These are phyloP conservation scores for Fusarium setosum DNA, from an alignment of 2,329 filamentous ascomycete species.

Conservation along the genomic window DNA sequence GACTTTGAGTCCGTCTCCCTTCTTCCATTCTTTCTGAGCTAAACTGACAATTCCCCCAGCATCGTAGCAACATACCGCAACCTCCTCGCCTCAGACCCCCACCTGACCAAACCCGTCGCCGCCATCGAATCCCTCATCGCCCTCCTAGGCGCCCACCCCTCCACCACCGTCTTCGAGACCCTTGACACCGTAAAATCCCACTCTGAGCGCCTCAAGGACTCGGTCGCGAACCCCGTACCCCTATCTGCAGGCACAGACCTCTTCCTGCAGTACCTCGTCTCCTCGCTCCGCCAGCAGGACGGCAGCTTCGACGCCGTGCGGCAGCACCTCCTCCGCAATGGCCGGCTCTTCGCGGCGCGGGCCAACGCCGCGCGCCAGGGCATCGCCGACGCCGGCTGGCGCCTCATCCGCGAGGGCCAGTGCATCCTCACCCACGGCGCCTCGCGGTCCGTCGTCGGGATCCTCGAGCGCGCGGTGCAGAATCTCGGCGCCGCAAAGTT, in stretches of 20 bases:
- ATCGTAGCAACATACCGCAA: slow-evolving; percentile 67
- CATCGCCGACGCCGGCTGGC: slow-evolving; percentile 83
- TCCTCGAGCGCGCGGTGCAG: slow-evolving; percentile 76
- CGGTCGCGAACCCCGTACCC: slow-evolving; percentile 88
- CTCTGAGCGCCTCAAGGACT: slow-evolving; percentile 80
- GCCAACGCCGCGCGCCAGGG: slow-evolving; percentile 87
- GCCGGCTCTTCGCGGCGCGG: slow-evolving; percentile 84
- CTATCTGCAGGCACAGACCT: slow-evolving; percentile 94
- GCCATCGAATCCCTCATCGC: slow-evolving; percentile 92
- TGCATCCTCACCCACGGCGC: slow-evolving; percentile 93
- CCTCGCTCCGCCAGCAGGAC: slow-evolving; percentile 71
- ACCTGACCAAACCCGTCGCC: slow-evolving; percentile 95
- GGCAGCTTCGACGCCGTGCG: slow-evolving; percentile 80
- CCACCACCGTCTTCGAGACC: slow-evolving; percentile 93
- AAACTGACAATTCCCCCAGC: slow-evolving; percentile 44
- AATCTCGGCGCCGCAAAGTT: slow-evolving; percentile 73
- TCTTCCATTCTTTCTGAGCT: not conserved
- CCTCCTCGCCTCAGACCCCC: slow-evolving; percentile 74
- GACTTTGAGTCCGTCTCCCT: slow-evolving; percentile 43
- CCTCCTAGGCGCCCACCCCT: slow-evolving; percentile 81
- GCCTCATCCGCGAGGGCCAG: slow-evolving; percentile 81
- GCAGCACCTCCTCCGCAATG: slow-evolving; percentile 86
- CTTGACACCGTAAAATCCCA: slow-evolving; percentile 85
- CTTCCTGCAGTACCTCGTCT: slow-evolving; percentile 93
- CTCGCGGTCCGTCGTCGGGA: slow-evolving; percentile 82